Conservation (phyloP, 192 early-diverging fungal species). For the Chytriomyces sp. region DNA sequence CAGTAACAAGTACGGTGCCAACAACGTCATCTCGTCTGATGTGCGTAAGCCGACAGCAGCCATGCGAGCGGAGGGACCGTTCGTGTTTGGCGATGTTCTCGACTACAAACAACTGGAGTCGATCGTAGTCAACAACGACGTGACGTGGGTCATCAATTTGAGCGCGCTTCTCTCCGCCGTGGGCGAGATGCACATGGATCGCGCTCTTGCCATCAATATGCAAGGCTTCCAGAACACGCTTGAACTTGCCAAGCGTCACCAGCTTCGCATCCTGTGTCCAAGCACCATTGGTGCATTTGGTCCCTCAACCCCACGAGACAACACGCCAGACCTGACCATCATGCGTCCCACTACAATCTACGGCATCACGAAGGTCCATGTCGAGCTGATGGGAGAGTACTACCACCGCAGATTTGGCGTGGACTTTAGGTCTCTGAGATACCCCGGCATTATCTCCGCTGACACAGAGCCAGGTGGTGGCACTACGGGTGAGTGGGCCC, state of each 20-base stretch:
- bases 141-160: conserved; percentile 73
- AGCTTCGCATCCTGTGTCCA: conserved; percentile 63
- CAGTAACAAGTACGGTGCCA: conserved; percentile 59
- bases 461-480: conserved; percentile 73
- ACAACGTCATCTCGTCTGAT: conserved; percentile 69
- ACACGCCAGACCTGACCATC: conserved; percentile 67
- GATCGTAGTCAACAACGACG: conserved; percentile 66
- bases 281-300: conserved; percentile 76
- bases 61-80: conserved; percentile 60
- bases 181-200: conserved; percentile 65
- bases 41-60: conserved; percentile 64
- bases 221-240: conserved; percentile 71
- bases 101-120: conserved; percentile 68
- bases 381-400: conserved; percentile 72
- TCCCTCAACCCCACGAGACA: conserved; percentile 65
- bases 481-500: conserved; percentile 47
- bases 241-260: conserved; percentile 63
- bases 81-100: conserved; percentile 70
- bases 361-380: conserved; percentile 71
- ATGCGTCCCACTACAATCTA: conserved; percentile 75
- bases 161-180: conserved; percentile 72
- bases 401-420: conserved; percentile 68
- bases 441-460: conserved; percentile 69
- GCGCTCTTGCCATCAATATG: conserved; percentile 67
- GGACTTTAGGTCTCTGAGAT: conserved; percentile 69